These are phyloP conservation scores for Tricholoma bakamatsutake DNA, from an alignment of 768 basidiomycete species.

Conservation along the genomic window DNA sequence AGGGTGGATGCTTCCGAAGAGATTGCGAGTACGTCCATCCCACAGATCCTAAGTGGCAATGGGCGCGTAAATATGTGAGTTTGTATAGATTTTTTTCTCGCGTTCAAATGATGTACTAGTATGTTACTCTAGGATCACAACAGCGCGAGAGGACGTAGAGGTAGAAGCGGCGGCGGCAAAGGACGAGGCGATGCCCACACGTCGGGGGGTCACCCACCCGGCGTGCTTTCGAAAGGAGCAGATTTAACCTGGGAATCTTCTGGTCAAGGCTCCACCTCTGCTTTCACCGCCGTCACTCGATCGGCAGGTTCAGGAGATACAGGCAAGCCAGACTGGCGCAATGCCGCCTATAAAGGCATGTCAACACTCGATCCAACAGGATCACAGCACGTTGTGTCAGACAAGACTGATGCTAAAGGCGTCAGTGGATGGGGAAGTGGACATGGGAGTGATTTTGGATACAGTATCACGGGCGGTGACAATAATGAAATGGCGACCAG, in stretches of 20 bases:
- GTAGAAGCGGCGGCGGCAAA: conserved; percentile 3
- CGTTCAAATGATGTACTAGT: not conserved
- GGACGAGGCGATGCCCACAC: not conserved
- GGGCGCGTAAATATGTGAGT: conserved; percentile 8
- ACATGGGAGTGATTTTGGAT: not conserved
- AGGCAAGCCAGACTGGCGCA: not conserved
- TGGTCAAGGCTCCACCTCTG: not conserved
- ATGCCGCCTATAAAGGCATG: not conserved
- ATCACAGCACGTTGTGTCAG: not conserved
- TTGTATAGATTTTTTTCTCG: not conserved
- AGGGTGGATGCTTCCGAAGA: conserved; percentile 11
- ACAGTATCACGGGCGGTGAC: not conserved
- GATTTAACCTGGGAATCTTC: not conserved
- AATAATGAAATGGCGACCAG: not conserved
- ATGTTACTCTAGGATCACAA: not conserved
- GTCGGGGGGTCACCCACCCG: conserved; percentile 1
- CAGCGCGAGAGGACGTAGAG: not conserved
- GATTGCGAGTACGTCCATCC: conserved; percentile 23
- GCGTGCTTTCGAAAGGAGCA: not conserved
- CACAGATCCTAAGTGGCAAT: conserved; percentile 15
- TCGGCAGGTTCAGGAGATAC: not conserved
- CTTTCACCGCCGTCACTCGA: not conserved
- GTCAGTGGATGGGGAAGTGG: not conserved
- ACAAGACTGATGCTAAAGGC: not conserved
- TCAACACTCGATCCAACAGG: not conserved